phyloP scores from a whole-genome alignment of 139 green algal genomes.

The Tetradesmus obliquus region DNA sequence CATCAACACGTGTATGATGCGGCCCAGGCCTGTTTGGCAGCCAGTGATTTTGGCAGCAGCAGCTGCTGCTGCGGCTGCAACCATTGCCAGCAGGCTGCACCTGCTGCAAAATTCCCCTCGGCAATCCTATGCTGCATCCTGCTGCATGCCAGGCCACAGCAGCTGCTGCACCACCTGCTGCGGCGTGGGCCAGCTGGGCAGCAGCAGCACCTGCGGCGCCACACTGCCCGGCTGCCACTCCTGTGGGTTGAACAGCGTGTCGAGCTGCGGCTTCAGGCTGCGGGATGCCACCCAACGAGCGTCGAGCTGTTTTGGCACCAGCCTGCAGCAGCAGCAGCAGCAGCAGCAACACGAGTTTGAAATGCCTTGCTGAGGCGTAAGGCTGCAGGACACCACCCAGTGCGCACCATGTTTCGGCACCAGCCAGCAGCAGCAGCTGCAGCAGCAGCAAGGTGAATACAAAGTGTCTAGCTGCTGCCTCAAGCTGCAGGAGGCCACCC shows the following conservation, averaged over 20 bases:
- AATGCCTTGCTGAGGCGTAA: background rate
- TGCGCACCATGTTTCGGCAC: background rate
- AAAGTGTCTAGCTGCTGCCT: background rate
- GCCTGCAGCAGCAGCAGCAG: slow-evolving; percentile 7
- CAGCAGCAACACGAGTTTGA: background rate
- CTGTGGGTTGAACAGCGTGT: slow-evolving; percentile 15
- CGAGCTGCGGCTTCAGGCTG: slow-evolving; percentile 22
- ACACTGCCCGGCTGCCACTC: slow-evolving; percentile 21
- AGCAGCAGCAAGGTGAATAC: background rate
- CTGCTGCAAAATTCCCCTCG: slow-evolving; percentile 40
- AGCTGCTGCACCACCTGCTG: slow-evolving; percentile 30
- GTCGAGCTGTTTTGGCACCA: slow-evolving; percentile 42
- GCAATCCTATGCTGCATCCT: background rate
- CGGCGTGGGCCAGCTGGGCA: slow-evolving; percentile 14
- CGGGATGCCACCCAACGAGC: slow-evolving; percentile 22
- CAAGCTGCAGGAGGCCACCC: background rate
- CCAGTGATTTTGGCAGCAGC: background rate
- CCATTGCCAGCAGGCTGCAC: background rate
- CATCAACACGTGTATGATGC: background rate
- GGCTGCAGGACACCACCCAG: background rate
- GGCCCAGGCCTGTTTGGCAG: background rate
- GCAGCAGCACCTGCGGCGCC: slow-evolving; percentile 11
- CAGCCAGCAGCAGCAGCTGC: background rate
- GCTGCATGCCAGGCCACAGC: slow-evolving; percentile 18
- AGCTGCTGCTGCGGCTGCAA: slow-evolving; percentile 71